These are phyloP conservation scores for Fraxinus greggii DNA, from an alignment of 305 asterid genomes.

Conservation along the genomic window DNA sequence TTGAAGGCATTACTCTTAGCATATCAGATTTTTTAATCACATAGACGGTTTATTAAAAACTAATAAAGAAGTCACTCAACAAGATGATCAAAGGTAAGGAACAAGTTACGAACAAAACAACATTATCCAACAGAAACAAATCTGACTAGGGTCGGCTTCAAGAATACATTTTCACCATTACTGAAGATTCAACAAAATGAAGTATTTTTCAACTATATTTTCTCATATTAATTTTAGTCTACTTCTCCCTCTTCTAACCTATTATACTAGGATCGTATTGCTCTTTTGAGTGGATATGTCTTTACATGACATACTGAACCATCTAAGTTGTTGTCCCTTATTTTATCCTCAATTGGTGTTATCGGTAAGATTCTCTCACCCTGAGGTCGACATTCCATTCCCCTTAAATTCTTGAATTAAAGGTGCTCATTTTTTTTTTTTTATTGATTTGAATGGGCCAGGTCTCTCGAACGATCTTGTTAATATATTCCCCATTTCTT, in stretches of 20 bases:
- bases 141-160: background rate
- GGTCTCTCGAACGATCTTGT: background rate
- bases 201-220: background rate
- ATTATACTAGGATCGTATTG: background rate
- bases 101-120: background rate
- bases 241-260: background rate
- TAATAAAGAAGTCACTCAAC: background rate
- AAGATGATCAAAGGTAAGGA: background rate
- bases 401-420: too few relatives aligned
- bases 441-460: too few relatives aligned
- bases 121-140: background rate
- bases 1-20: background rate
- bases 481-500: background rate
- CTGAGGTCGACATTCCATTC: too few relatives aligned
- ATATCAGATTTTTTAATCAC: background rate
- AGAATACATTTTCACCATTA: background rate
- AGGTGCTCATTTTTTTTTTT: too few relatives aligned
- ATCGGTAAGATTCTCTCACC: background rate
- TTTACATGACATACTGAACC: background rate
- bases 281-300: background rate
- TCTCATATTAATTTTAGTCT: background rate
- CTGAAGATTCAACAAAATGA: background rate
- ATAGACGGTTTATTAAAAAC: background rate
- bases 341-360: background rate
- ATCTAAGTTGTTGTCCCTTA: background rate